Base-by-base conservation (phyloP, 345 rosid genomes). In the Cardamine occulta region DNA sequence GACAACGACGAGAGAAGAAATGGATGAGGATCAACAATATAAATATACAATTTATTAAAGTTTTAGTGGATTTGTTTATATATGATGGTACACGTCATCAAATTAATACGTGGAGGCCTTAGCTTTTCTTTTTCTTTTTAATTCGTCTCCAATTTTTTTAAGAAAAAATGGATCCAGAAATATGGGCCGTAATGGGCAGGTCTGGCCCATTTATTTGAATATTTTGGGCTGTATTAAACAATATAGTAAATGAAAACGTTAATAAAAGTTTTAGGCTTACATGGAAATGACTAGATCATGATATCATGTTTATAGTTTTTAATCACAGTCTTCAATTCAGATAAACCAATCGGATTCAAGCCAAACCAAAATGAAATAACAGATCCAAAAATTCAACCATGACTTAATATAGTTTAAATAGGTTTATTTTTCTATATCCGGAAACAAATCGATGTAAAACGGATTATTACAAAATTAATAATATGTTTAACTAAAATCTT, bases 11-110 rank as follows among this genome's bases (percentile, higher is more conserved):
- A 63, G 42, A 70, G 49, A 32, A 14, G 75, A 44, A 69, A 56
- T 70, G 72, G 80, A 76, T 70, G 51, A 70, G 80, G 80, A 76
- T 76, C 49, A 70, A 57, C 23, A 2, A 9, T 26, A 60, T 11
- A 8, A 0, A 5, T 8, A 5, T 2, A 29, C 5, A 42, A 74
- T 53, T 45, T 4, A 42, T 51, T 19, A 51, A 49, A 59, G 59
- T 60, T 11, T 11, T 15, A 2, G 37, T 35, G 58, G 1, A 32
- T 26, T 26, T 8, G 7, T 21, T 61, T 75, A 39, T 69, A 76
- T 76, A 63, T 5, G 72, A 54, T 4, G 2, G 18, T 45, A 76
- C 80, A 69, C 70, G 75, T 76, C 80, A 76, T 63, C 75, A 63
- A 3, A 3, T 1, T 11, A n/a, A 54, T 24, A 69, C 70, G 70